phyloP scores from a whole-genome alignment of 2,329 filamentous ascomycete species.

The Aureobasidium sp. region DNA sequence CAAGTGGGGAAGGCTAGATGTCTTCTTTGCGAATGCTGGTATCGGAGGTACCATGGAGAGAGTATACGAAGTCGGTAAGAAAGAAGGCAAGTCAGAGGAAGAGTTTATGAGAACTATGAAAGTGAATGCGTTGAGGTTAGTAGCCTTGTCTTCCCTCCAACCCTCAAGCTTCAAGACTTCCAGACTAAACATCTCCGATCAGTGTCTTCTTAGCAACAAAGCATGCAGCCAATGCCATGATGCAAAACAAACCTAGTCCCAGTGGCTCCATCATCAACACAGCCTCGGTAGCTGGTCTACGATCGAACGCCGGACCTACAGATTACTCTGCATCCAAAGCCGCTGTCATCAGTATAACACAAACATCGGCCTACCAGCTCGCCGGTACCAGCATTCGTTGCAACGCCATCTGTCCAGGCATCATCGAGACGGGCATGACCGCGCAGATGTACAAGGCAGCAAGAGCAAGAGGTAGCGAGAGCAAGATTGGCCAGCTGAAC shows the following conservation, averaged over 20 bases:
- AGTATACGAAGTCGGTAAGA: slow-evolving; percentile 54
- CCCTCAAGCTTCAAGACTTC: not conserved
- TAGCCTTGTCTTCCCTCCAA: slow-evolving; percentile 1
- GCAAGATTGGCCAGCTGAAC: slow-evolving; percentile 88
- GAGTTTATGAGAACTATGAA: slow-evolving; percentile 73
- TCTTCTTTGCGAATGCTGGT: slow-evolving; percentile 94
- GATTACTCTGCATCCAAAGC: slow-evolving; percentile 90
- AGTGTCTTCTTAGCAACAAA: slow-evolving; percentile 86
- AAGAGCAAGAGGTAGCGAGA: slow-evolving; percentile 58
- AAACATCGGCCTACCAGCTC: slow-evolving; percentile 80
- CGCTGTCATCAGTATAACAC: slow-evolving; percentile 76
- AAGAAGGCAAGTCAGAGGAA: slow-evolving; percentile 33
- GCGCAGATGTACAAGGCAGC: slow-evolving; percentile 55
- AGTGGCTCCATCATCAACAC: slow-evolving; percentile 79
- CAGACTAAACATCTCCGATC: not conserved
- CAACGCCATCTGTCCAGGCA: slow-evolving; percentile 84
- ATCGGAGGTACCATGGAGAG: slow-evolving; percentile 54
- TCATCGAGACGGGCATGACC: slow-evolving; percentile 93
- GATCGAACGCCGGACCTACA: slow-evolving; percentile 80
- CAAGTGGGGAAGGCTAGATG: slow-evolving; percentile 70
- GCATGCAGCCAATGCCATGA: slow-evolving; percentile 78
- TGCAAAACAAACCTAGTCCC: slow-evolving; percentile 58
- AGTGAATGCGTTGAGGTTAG: slow-evolving; percentile 68
- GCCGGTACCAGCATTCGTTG: slow-evolving; percentile 71
- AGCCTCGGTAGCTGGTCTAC: slow-evolving; percentile 76